Evolutionary conservation across 1,284 basidiomycete species (phyloP).

Genomic region (Austropuccinia psidii): DNA sequence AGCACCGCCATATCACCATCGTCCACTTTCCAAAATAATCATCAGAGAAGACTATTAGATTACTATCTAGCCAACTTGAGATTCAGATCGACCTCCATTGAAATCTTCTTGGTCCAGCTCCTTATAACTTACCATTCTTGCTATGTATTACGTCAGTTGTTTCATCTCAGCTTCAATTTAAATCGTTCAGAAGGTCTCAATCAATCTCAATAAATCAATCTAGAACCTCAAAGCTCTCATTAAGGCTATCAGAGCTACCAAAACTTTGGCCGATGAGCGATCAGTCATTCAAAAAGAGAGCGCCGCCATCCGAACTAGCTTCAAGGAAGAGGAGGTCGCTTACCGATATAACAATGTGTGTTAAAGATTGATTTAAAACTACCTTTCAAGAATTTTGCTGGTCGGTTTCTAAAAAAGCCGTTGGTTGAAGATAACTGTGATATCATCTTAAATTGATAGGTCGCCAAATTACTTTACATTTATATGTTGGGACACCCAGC

Average conservation of each 20-base stretch:
- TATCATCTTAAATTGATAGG: slow-evolving; percentile 53
- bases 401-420: slow-evolving; percentile 49
- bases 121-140: no score
- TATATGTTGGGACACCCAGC: slow-evolving; percentile 99
- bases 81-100: no score
- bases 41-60: no score
- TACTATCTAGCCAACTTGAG: no score
- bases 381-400: not conserved
- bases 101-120: no score
- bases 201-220: no score
- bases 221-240: slow-evolving; percentile 50
- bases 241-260: slow-evolving; percentile 50
- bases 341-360: slow-evolving; percentile 39
- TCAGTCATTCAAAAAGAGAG: slow-evolving; percentile 97
- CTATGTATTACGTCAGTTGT: no score
- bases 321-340: slow-evolving; percentile 70
- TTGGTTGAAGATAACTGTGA: slow-evolving; percentile 56
- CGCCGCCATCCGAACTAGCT: slow-evolving; percentile 91
- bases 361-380: not conserved
- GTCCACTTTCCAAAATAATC: no score
- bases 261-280: slow-evolving; percentile 98
- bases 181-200: no score
- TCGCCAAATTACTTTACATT: slow-evolving; percentile 97
- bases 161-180: no score
- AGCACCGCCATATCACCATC: no score